phyloP scores from a whole-genome alignment of 495 filamentous ascomycete species.

The Penicillium subrubescens region DNA sequence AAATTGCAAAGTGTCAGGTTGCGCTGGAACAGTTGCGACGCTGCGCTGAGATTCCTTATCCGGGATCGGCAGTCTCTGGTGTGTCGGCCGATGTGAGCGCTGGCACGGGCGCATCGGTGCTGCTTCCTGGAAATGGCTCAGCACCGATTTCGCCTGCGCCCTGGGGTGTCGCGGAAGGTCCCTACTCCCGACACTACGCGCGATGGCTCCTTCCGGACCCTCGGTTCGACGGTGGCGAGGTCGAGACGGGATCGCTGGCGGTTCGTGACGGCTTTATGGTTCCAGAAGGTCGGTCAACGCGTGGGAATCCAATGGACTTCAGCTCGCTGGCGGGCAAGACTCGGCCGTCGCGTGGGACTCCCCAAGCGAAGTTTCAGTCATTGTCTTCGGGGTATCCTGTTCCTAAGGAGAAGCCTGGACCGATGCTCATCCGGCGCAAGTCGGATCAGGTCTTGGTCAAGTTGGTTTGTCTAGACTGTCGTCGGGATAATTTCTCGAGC shows the following conservation, averaged over 20 bases:
- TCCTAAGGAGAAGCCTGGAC: slow-evolving; percentile 65
- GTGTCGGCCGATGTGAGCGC: slow-evolving; percentile 64
- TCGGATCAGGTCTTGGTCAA: slow-evolving; percentile 68
- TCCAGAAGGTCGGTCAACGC: slow-evolving; percentile 68
- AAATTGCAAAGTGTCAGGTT: slow-evolving; percentile 92
- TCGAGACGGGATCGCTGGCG: slow-evolving; percentile 35
- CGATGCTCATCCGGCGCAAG: slow-evolving; percentile 61
- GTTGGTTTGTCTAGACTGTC: slow-evolving; percentile 86
- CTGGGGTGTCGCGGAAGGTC: slow-evolving; percentile 87
- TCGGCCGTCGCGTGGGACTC: slow-evolving; percentile 61
- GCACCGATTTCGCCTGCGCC: slow-evolving; percentile 70
- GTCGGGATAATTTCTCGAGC: slow-evolving; percentile 87
- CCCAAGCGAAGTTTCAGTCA: slow-evolving; percentile 66
- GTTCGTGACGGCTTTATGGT: slow-evolving; percentile 31
- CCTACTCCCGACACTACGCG: slow-evolving; percentile 91
- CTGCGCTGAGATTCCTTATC: slow-evolving; percentile 87
- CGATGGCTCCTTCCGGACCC: slow-evolving; percentile 91
- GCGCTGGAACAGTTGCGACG: slow-evolving; percentile 94
- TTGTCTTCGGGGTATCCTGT: slow-evolving; percentile 72
- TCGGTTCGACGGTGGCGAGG: slow-evolving; percentile 72
- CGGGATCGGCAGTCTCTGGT: slow-evolving; percentile 63
- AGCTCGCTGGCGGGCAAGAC: slow-evolving; percentile 57
- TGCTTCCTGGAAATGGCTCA: slow-evolving; percentile 56
- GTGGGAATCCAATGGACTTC: slow-evolving; percentile 67
- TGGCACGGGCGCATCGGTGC: slow-evolving; percentile 69